These are phyloP conservation scores for Cyphellophora europaea DNA, from an alignment of 2,329 filamentous ascomycete species.

Conservation along the genomic window DNA sequence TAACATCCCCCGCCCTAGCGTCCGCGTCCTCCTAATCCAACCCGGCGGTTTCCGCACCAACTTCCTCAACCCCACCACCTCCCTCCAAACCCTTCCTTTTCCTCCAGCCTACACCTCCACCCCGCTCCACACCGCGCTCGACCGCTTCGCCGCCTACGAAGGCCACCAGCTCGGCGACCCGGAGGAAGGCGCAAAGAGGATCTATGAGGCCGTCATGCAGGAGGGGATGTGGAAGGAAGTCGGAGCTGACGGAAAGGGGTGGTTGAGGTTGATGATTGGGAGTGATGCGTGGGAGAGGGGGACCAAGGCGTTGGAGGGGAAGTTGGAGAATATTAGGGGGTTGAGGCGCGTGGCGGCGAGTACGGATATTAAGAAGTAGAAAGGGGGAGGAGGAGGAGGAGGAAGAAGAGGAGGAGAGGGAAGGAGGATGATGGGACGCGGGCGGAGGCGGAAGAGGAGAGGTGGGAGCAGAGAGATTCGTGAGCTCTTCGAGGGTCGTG, in stretches of 20 bases:
- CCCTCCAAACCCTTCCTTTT: conserved; percentile 6
- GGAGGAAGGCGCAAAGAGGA: conserved; percentile 25
- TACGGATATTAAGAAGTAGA: too few relatives aligned
- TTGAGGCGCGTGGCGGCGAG: not conserved
- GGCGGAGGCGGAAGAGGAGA: too few relatives aligned
- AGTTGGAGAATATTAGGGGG: not conserved
- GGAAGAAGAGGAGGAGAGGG: too few relatives aligned
- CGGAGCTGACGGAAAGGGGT: not conserved
- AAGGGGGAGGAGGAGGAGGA: too few relatives aligned
- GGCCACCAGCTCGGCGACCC: conserved; percentile 24
- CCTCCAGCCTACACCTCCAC: conserved; percentile 3
- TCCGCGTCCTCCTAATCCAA: conserved; percentile 32
- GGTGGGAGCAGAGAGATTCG: too few relatives aligned
- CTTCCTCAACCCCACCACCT: conserved; percentile 23
- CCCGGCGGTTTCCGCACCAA: conserved; percentile 35
- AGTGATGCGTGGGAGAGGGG: not conserved
- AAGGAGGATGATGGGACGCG: too few relatives aligned
- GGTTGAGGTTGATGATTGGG: not conserved
- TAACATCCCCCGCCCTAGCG: too few relatives aligned
- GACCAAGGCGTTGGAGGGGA: not conserved
- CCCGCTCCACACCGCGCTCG: conserved; percentile 4
- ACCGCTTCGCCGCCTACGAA: conserved; percentile 10
- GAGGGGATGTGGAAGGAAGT: conserved; percentile 21
- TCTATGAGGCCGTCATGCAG: conserved; percentile 27
- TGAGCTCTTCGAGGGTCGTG: too few relatives aligned